Conservation (phyloP, 257 asterid species). For the Parsonsia alboflavescens region DNA sequence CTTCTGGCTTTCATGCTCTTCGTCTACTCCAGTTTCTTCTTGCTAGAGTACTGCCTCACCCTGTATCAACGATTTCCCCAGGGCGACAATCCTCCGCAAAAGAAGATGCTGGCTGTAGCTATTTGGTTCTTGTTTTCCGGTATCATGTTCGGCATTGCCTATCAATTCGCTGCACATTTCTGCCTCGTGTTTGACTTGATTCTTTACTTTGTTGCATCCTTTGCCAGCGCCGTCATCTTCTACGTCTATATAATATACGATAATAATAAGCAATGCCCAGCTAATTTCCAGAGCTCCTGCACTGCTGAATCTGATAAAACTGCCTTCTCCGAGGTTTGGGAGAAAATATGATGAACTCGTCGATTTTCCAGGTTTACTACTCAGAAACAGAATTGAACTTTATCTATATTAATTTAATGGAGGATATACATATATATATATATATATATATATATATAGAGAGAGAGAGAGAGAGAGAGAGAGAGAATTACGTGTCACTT, state of each 20-base stretch:
- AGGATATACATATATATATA: too few relatives aligned
- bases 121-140: slow-evolving; percentile 14
- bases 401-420: too few relatives aligned
- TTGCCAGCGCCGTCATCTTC: slow-evolving; percentile 14
- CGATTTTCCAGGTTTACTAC: background rate
- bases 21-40: slow-evolving; percentile 9
- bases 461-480: too few relatives aligned
- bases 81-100: background rate
- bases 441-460: too few relatives aligned
- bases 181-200: background rate
- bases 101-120: slow-evolving; percentile 13
- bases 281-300: background rate
- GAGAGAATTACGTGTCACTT: too few relatives aligned
- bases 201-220: slow-evolving; percentile 1
- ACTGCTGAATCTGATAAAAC: background rate
- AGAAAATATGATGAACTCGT: slow-evolving; percentile 10
- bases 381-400: background rate
- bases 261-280: background rate
- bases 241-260: slow-evolving; percentile 7
- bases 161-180: background rate
- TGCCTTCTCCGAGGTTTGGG: background rate
- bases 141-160: slow-evolving; percentile 6
- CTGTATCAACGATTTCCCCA: slow-evolving; percentile 4
- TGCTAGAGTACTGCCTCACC: slow-evolving; percentile 8
- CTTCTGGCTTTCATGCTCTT: slow-evolving; percentile 10